phyloP scores from a whole-genome alignment of 345 rosid genomes.

The Angophora floribunda region DNA sequence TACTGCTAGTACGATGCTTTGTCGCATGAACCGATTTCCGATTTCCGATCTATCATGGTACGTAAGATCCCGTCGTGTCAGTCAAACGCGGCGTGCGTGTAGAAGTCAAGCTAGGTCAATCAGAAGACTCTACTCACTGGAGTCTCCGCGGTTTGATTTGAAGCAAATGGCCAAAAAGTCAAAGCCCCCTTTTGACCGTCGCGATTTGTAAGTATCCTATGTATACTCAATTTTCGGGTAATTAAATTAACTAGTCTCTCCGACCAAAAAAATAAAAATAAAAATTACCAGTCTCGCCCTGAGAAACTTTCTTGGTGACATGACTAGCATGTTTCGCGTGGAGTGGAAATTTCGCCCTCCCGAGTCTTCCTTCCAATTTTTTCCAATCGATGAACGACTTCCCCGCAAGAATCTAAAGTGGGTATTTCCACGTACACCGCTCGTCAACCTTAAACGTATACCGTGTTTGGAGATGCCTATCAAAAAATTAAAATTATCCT shows the following conservation, averaged over 20 bases:
- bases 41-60: accelerated
- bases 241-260: no score
- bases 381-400: background rate
- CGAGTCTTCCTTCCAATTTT: background rate
- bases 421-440: no score
- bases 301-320: no score
- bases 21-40: background rate
- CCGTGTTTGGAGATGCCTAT: no score
- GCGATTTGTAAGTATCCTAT: no score
- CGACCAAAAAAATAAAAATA: no score
- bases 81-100: accelerated
- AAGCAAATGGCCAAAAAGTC: background rate
- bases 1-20: background rate
- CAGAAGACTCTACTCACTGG: background rate
- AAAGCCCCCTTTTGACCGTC: background rate
- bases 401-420: background rate
- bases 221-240: background rate
- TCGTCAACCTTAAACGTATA: no score
- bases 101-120: background rate
- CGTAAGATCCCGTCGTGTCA: background rate
- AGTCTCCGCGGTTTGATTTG: background rate
- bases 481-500: background rate
- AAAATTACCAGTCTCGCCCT: no score
- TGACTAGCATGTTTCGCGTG: no score
- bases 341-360: background rate